Evolutionary conservation across 208 protist species (phyloP), one percentile per base, ranked within the genome.

Genomic region (Crithidia bombi): DNA sequence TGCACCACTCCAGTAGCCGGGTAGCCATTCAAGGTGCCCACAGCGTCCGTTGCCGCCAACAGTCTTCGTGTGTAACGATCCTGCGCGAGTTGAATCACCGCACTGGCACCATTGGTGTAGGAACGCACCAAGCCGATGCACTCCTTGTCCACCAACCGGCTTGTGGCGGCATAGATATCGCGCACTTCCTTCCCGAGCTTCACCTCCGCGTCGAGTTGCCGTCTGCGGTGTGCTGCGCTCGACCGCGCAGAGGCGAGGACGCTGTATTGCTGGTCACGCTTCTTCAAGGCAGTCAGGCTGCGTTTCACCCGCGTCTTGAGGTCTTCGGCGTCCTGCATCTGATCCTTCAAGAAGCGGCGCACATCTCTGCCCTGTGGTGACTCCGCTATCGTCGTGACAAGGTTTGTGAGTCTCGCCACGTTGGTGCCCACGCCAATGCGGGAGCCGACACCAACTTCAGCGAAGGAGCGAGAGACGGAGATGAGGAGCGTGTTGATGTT

Each of bases 51-150:
- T 0, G 15, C 39, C 9, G 57, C 57, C 0, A 44, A 39, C 26
- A 50, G 25, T 12, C 57, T 63, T 2, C 38, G 28, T 26, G 57
- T 36, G 21, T 26, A 49, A 12, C 28, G 39, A 12, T 49, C 39
- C 23, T 28, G 39, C 23, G 50, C 57, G 39, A 63, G 57, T 25
- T 63, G 57, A 49, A 50, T 32, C 11, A 50, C 28, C 5, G 57
- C 28, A 6, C 57, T 25, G 4, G 21, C 57, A 6, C 36, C 39
- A 21, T 11, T 25, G 26, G 36, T 63, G 0, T 12, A 63, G 21
- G 41, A 17, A 2, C 57, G 41, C 33, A 49, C 57, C 12, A 63
- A 44, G 5, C 38, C 57, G 26, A 63, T 44, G 5, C 36, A 63
- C 36, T 51, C 41, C 39, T 26, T 50, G 39, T 49, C 41, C 1